Percentiles rank a stretch among this genome's conserved stretches.
Conservation (phyloP, 768 basidiomycete genomes). For the Boletus speciosus region DNA sequence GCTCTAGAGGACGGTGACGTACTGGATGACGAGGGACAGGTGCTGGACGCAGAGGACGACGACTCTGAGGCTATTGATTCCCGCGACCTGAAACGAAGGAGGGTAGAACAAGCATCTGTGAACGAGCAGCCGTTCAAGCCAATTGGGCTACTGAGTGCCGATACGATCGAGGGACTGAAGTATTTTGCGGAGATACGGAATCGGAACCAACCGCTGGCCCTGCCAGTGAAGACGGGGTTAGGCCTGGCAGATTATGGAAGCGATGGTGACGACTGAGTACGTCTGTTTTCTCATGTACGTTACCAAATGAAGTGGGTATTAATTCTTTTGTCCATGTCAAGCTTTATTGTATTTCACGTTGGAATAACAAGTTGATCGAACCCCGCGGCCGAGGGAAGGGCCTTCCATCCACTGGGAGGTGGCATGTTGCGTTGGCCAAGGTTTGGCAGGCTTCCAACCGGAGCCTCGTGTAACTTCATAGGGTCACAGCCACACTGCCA, state of each 20-base stretch:
- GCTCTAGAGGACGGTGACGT: constrained; percentile 80
- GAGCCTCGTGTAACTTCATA: constrained; percentile 22
- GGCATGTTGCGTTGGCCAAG: constrained; percentile 21
- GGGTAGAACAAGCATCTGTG: constrained; percentile 25
- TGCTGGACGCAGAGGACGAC: constrained; percentile 32
- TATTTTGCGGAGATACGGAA: constrained; percentile 88
- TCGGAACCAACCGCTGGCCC: constrained; percentile 42
- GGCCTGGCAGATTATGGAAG: constrained; percentile 78
- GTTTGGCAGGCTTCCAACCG: constrained; percentile 18
- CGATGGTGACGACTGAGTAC: constrained; percentile 50
- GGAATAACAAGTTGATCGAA: neutral
- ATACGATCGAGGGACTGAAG: constrained; percentile 85
- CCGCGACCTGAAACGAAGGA: constrained; percentile 36
- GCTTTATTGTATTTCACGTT: constrained; percentile 1
- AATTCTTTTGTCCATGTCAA: neutral
- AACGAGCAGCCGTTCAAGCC: constrained; percentile 36
- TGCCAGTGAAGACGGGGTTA: constrained; percentile 41
- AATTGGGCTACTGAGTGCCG: constrained; percentile 68
- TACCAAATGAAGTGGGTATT: neutral
- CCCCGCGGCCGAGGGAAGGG: neutral
- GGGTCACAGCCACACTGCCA: constrained; percentile 22
- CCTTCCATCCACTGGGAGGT: neutral
- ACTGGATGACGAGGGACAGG: constrained; percentile 36
- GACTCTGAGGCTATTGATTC: constrained; percentile 35
- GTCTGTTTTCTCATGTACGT: constrained; percentile 1